Base-by-base conservation (phyloP, 2,329 filamentous ascomycete species). In the Aspergillus piperis region DNA sequence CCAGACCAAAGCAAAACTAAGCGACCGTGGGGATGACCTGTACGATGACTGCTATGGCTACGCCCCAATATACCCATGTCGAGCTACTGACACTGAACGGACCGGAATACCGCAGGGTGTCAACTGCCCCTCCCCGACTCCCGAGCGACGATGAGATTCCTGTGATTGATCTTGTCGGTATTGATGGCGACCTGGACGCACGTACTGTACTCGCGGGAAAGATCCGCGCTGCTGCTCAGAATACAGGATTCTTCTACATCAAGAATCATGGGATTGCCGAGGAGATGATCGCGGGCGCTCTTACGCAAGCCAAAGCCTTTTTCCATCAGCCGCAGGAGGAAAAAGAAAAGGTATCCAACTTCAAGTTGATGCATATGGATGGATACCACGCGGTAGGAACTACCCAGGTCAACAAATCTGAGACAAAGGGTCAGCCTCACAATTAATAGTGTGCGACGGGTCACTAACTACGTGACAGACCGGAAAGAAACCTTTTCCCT, bases 181-280 rank as follows among this genome's bases (percentile, higher is more conserved):
- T 81, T 57, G 75, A 77, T 53, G 58, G 68, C 2, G 70, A 75
- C 0, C 53, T 77, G 0, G 64, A 70, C 0, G 73, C 77, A 3
- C 78, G 80, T 0, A 70, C 75, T 42, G 62, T 66, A 10, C 76
- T 83, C 0, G 81, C 82, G 0, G 64, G 66, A 0, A 68, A 75
- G 4, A 77, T 85, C 15, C 75, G 74, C 19, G 64, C 73, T 0
- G 83, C 83, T 0, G 80, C 82, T 2, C 78, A 80, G 13, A 81
- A 78, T 39, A 83, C 75, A 0, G 83, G 83, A 2, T 86, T 86
- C 73, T 85, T 86, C 71, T 85, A 85, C 71, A 75, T 85, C 60
- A 75, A 74, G 61, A 81, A 83, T 59, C 82, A 84, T 60, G 80
- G 82, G 3, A 78, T 84, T 23, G 60, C 76, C 0, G 42, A 72